Evolutionary conservation across 306 rosid genomes (phyloP).

Genomic region (Crataegus laevigata): DNA sequence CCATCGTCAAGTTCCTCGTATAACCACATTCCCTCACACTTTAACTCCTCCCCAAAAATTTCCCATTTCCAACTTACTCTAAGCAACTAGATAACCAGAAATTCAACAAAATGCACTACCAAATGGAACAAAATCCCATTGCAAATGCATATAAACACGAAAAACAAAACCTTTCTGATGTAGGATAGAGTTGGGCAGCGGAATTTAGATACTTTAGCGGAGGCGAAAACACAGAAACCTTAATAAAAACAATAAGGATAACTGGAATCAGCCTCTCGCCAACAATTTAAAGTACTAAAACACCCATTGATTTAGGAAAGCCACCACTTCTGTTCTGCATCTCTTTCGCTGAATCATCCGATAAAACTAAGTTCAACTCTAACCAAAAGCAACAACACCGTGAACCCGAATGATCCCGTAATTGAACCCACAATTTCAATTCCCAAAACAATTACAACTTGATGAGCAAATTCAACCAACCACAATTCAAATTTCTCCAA

Average conservation of each 20-base stretch:
- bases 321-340: too few species aligned
- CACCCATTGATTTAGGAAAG: too few species aligned
- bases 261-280: too few species aligned
- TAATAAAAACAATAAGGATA: too few species aligned
- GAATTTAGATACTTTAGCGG: too few species aligned
- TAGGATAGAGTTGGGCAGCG: too few species aligned
- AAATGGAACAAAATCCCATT: background rate
- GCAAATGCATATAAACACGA: background rate
- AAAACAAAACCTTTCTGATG: background rate
- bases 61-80: background rate
- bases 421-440: background rate
- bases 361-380: background rate
- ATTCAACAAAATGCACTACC: background rate
- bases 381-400: background rate
- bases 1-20: background rate
- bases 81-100: background rate
- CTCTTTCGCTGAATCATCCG: background rate
- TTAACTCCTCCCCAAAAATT: background rate
- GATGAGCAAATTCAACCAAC: background rate
- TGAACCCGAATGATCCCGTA: background rate
- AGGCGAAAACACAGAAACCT: too few species aligned
- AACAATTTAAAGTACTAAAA: too few species aligned
- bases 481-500: background rate
- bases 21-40: background rate
- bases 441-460: background rate